phyloP scores from a whole-genome alignment of 2,329 filamentous ascomycete species.

The Calycina herbarum region DNA sequence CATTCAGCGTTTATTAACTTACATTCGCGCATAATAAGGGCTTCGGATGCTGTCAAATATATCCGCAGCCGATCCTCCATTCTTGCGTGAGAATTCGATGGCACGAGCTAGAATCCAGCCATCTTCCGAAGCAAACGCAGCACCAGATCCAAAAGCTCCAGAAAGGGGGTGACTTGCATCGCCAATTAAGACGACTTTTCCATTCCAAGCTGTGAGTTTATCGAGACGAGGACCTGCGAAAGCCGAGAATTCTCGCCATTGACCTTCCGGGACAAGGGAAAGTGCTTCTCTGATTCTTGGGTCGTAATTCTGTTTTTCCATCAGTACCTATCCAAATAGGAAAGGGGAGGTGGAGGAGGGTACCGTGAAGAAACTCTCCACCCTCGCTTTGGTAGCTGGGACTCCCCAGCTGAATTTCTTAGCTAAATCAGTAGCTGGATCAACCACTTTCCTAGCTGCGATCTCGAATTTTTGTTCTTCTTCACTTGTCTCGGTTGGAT shows the following conservation, averaged over 20 bases:
- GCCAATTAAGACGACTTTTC: slow-evolving; percentile 50
- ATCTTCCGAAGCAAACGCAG: slow-evolving; percentile 48
- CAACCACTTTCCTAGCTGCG: slow-evolving; percentile 39
- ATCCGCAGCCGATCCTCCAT: slow-evolving; percentile 31
- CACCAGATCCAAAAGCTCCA: slow-evolving; percentile 47
- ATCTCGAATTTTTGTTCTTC: slow-evolving; percentile 43
- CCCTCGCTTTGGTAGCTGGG: slow-evolving; percentile 39
- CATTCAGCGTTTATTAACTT: slow-evolving; percentile 14
- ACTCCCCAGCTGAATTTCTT: slow-evolving; percentile 42
- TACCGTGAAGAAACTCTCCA: slow-evolving; percentile 41
- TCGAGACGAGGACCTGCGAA: slow-evolving; percentile 48
- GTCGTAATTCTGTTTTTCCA: slow-evolving; percentile 38
- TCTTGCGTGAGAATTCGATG: slow-evolving; percentile 30
- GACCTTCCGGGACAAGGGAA: slow-evolving; percentile 39
- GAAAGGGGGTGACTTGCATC: slow-evolving; percentile 57
- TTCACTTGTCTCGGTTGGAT: slow-evolving; percentile 21
- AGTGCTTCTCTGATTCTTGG: slow-evolving; percentile 44
- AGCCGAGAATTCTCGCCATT: slow-evolving; percentile 49
- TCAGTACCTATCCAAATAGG: too few species aligned
- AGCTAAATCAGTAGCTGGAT: slow-evolving; percentile 35
- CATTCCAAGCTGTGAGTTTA: slow-evolving; percentile 42
- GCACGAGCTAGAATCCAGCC: slow-evolving; percentile 46
- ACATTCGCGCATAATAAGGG: slow-evolving; percentile 45
- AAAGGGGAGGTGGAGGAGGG: too few species aligned
- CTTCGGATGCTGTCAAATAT: slow-evolving; percentile 43